phyloP scores from a whole-genome alignment of 164 flowering plant genomes.

The Dillenia turbinata region DNA sequence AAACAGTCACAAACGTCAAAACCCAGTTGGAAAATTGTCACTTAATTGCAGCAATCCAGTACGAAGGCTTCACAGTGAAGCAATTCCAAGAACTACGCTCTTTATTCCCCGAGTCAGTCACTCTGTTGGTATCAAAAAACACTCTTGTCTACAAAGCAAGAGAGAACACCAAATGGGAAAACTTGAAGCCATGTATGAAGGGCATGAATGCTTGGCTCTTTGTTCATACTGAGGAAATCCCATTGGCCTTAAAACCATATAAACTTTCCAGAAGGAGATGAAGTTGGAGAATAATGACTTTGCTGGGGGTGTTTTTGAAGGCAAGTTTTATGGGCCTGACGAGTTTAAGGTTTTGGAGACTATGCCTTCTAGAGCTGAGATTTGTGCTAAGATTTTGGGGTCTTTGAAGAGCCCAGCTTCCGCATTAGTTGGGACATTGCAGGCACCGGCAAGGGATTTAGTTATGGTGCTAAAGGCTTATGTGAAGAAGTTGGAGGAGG shows the following conservation, averaged over 20 bases:
- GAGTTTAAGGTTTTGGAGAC: conserved; percentile 72
- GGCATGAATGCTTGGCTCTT: conserved; percentile 97
- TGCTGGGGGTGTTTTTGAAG: conserved; percentile 89
- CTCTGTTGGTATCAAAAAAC: conserved; percentile 82
- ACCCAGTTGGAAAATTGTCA: conserved; percentile 55
- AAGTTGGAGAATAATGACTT: conserved; percentile 81
- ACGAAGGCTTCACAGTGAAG: conserved; percentile 84
- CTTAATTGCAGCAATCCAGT: conserved; percentile 80
- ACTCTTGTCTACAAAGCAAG: conserved; percentile 78
- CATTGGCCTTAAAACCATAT: conserved; percentile 76
- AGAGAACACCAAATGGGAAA: conserved; percentile 87
- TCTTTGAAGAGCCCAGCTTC: conserved; percentile 67
- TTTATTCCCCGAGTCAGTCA: conserved; percentile 59
- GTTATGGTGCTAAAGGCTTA: conserved; percentile 78
- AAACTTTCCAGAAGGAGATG: conserved; percentile 72
- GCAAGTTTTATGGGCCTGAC: conserved; percentile 69
- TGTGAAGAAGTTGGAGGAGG: conserved; percentile 84
- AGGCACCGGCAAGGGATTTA: conserved; percentile 90
- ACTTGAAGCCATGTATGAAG: conserved; percentile 80
- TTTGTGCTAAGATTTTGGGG: conserved; percentile 73
- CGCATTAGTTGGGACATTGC: conserved; percentile 71
- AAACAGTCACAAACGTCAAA: conserved; percentile 68
- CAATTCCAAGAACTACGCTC: conserved; percentile 73
- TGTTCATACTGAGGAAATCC: conserved; percentile 87
- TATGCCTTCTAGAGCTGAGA: conserved; percentile 87